Evolutionary conservation across 306 rosid species (phyloP), one percentile per base, ranked within the genome.

Genomic region (Vigna hirtella): DNA sequence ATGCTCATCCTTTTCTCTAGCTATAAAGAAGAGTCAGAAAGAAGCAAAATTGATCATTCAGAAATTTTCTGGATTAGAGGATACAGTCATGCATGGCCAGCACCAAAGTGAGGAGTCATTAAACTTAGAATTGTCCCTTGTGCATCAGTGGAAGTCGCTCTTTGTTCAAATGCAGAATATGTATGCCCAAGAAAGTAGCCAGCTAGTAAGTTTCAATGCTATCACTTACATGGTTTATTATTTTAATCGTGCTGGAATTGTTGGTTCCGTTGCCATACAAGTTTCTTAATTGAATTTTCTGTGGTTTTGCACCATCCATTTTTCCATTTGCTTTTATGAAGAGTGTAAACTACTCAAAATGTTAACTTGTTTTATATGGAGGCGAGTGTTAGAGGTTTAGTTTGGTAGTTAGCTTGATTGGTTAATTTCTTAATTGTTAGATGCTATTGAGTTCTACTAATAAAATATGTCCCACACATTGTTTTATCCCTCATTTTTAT

Each of bases 81-180:
- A 83, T 38, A 47, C 58, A 62, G 69, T 66, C 22, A 66, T 30
- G 53, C 85, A 65, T 32, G 80, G 58, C 69, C 87, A 61, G 59
- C 86, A 84, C 69, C 83, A 61, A 24, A 32, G 76, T 20, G 20
- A 42, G 24, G 90, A 85, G 40, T 78, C 89, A 4, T 67, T 85
- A 30, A 84, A 85, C 66, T 76, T 88, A 47, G 99, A 91, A 68
- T 58, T 74, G 59, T 85, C 85, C 74, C 96, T 95, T 58, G 79
- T 87, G 74, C 86, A 84, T 77, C 98, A 93, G 70, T 95, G 97
- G 98, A 91, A 86, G 78, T 82, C 98, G 7, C 97, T 95, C 61
- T 95, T 93, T 83, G 83, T 70, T 85, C 88, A 85, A 53, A 87
- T 87, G 97, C 96, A 91, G 81, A 88, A 81, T 67, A 80, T 66